Percentiles rank a stretch among this genome's conserved stretches.
Evolutionary conservation across 495 filamentous ascomycete species (phyloP).

Genomic region (Cryomyces minteri): DNA sequence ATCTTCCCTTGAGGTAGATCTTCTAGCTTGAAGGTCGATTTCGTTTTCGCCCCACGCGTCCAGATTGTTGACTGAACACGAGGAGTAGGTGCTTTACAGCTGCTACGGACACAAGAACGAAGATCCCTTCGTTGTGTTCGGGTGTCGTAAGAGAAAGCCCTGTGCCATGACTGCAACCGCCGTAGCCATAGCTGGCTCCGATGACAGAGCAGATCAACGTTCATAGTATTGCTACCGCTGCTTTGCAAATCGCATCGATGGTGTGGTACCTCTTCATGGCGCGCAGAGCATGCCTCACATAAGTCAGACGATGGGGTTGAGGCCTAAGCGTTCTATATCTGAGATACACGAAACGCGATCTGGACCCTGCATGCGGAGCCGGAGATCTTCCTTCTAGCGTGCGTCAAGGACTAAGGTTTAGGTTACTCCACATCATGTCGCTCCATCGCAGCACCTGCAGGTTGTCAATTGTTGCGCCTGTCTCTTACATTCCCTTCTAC

Average conservation of each 20-base stretch:
- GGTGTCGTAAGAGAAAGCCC: background rate
- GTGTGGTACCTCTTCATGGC: too few species aligned
- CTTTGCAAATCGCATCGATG: too few species aligned
- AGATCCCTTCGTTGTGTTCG: too few species aligned
- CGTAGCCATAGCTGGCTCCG: background rate
- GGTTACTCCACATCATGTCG: background rate
- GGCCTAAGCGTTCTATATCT: too few species aligned
- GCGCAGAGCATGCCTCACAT: too few species aligned
- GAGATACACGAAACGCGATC: too few species aligned
- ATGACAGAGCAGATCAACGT: too few species aligned
- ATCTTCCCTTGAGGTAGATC: conserved; percentile 47
- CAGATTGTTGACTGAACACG: background rate
- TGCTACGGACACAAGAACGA: too few species aligned
- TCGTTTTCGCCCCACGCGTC: conserved; percentile 29
- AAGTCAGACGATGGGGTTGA: too few species aligned
- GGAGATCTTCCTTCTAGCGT: background rate
- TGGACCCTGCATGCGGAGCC: background rate
- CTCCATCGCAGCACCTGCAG: too few species aligned
- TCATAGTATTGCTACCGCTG: too few species aligned
- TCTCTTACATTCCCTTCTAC: background rate
- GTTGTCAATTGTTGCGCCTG: background rate
- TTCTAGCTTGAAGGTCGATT: conserved; percentile 35
- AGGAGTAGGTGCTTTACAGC: too few species aligned
- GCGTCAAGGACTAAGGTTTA: background rate
- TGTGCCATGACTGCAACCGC: background rate